Evolutionary conservation across 805 yeast genomes (phyloP), one percentile per base, ranked within the genome.

Genomic region (Millerozyma miso): DNA sequence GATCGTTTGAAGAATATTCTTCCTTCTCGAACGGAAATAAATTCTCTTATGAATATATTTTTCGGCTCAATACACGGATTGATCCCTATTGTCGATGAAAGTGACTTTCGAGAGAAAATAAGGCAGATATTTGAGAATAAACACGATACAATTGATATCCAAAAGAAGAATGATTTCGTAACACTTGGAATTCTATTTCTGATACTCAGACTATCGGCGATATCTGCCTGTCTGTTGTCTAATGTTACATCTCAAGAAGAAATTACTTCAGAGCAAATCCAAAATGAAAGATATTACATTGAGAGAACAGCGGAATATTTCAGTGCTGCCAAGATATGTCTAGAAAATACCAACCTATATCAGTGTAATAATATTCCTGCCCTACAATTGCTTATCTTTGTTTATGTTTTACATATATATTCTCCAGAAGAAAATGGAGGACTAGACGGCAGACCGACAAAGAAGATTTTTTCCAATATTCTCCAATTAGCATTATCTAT

Each of bases 41-140:
- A 19, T 19, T 13, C 19, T 7, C 4, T 12, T 36, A 18, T 14
- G 20, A n/a, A 16, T 7, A 12, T 39, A 33, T 18, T 39, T 33
- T 34, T 15, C 10, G 23, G 15, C 16, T n/a, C 7, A 15, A 19
- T 39, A 39, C 26, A 32, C 42, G n/a, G n/a, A 4, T 39, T 14
- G 26, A 20, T 39, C 29, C 42, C 42, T 4, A 31, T 39, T 12
- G 35, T 39, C 13, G 42, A 39, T n/a, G 32, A 34, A 20, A 3
- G 10, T 33, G 34, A 32, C 5, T 33, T 33, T 17, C 17, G 31
- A 8, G n/a, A 33, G 12, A 14, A 33, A n/a, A 13, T 39, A 5
- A n/a, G 19, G 19, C 23, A 35, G 15, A 39, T 39, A 17, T 19
- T 39, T n/a, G 42, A 16, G 4, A 16, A 33, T 2, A 23, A 15